Percentiles rank a stretch among this genome's conserved stretches.
These are phyloP conservation scores for Cercophora sp. DNA, from an alignment of 495 filamentous ascomycete genomes.

Conservation along the genomic window DNA sequence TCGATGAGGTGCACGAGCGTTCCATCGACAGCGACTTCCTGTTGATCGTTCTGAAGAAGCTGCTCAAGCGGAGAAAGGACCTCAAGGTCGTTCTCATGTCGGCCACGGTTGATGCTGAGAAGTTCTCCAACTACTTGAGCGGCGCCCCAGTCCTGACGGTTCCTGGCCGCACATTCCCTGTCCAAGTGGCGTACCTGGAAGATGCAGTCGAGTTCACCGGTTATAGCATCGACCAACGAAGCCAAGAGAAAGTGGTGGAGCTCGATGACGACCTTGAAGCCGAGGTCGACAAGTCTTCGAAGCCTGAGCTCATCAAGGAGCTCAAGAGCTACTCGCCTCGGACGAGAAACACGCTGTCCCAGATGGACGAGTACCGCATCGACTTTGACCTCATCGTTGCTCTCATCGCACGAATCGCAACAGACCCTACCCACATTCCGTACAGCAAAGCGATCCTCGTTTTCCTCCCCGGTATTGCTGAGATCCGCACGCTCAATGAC, in stretches of 20 bases:
- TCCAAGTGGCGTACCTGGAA: slow-evolving; percentile 80
- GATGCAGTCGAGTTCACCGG: slow-evolving; percentile 83
- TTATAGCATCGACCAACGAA: slow-evolving; percentile 56
- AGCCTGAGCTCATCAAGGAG: slow-evolving; percentile 46
- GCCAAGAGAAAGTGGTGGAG: slow-evolving; percentile 43
- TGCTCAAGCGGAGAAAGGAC: slow-evolving; percentile 66
- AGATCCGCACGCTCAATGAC: slow-evolving; percentile 85
- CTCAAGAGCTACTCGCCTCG: slow-evolving; percentile 69
- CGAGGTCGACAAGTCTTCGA: slow-evolving; percentile 41
- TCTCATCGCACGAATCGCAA: slow-evolving; percentile 69
- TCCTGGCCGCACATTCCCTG: slow-evolving; percentile 90
- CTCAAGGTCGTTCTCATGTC: slow-evolving; percentile 90
- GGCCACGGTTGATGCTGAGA: slow-evolving; percentile 86
- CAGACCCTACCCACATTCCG: slow-evolving; percentile 53
- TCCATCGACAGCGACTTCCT: slow-evolving; percentile 96
- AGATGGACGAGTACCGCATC: slow-evolving; percentile 82
- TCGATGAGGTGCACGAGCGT: slow-evolving; percentile 94
- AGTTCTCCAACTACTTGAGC: slow-evolving; percentile 81
- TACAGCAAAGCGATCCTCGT: slow-evolving; percentile 89
- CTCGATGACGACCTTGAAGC: slow-evolving; percentile 55
- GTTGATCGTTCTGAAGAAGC: slow-evolving; percentile 78
- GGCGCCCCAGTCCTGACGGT: slow-evolving; percentile 82
- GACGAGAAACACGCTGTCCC: slow-evolving; percentile 66
- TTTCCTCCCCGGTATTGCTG: slow-evolving; percentile 92
- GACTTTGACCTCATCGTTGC: slow-evolving; percentile 77